Conservation (phyloP, 352 stramenopile genomes). For the Aphanomyces stellatus region DNA sequence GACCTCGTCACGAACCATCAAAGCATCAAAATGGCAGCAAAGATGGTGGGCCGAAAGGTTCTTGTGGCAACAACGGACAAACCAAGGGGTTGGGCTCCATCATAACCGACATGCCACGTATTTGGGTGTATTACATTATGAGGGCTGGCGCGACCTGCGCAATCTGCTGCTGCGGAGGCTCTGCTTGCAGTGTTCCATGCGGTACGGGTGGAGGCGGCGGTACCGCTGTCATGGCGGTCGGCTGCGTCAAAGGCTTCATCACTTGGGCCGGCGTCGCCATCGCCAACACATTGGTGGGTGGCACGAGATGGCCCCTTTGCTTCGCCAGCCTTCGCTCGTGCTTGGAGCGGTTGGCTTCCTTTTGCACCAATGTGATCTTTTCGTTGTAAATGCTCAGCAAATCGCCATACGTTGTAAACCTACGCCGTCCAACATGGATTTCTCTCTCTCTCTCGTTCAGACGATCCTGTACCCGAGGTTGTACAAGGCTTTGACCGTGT, state of each 20-base stretch:
- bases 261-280: too few relatives aligned
- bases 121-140: too few relatives aligned
- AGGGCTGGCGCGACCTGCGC: too few relatives aligned
- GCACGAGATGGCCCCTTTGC: too few relatives aligned
- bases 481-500: constrained; percentile 52
- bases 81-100: too few relatives aligned
- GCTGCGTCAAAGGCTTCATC: too few relatives aligned
- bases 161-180: background rate
- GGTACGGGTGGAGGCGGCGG: background rate
- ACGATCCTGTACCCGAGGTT: constrained; percentile 35
- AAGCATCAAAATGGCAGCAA: too few relatives aligned
- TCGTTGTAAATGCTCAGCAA: constrained; percentile 54
- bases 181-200: background rate
- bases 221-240: background rate
- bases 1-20: background rate
- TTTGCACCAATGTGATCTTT: constrained; percentile 51
- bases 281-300: too few relatives aligned
- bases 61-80: too few relatives aligned
- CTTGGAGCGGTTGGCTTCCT: constrained; percentile 48
- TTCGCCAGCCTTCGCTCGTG: constrained; percentile 26
- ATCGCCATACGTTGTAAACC: constrained; percentile 49
- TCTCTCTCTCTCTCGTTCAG: background rate
- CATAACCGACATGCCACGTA: too few relatives aligned
- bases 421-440: background rate
- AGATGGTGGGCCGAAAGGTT: background rate